Evolutionary conservation across 1,284 basidiomycete genomes (phyloP), one percentile per base, ranked within the genome.

Genomic region (Ganoderma lingzhi): DNA sequence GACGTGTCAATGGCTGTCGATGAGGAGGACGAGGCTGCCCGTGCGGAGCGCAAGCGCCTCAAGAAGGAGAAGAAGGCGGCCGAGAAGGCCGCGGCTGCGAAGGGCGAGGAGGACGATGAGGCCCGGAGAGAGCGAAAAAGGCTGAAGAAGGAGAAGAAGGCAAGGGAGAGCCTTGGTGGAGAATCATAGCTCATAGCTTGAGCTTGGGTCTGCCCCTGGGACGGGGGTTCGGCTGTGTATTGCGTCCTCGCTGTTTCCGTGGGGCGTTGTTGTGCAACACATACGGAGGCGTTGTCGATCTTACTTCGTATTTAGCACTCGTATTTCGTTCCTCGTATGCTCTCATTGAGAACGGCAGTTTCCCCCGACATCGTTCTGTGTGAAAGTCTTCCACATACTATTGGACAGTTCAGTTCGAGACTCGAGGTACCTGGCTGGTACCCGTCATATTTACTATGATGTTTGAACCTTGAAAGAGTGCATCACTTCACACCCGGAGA

Each of bases 11-110:
- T 86, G 79, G 79, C 76, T 0, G 79, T 77, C 30, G 82, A 81
- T 35, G 83, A 80, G 48, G 84, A 86, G 67, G 89, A 90, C 64
- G 90, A 90, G 12, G 90, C 89, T 70, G 90, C 87, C 53, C 71
- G 76, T 62, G 73, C 77, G 41, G 78, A 80, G 72, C 72, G 75
- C 68, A 80, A 80, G 72, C 82, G 78, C 55, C 73, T 78, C 66
- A 79, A 76, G 76, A 80, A 78, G 74, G 78, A 79, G 76, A 82
- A 79, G 82, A 86, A 87, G 79, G 91, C 92, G 78, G 92, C 93
- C 81, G 92, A 90, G 82, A 79, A 78, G 71, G 76, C 75, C 48
- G 74, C 69, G 32, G 76, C 75, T 42, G 74, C 69, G 32, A 70
- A 73, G 66, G 70, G 66, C 6, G 70, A 81, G 75, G 79, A 78